Evolutionary conservation across 2,329 filamentous ascomycete species (phyloP), one percentile per base, ranked within the genome.

Genomic region (Colletotrichum orchidophilum): DNA sequence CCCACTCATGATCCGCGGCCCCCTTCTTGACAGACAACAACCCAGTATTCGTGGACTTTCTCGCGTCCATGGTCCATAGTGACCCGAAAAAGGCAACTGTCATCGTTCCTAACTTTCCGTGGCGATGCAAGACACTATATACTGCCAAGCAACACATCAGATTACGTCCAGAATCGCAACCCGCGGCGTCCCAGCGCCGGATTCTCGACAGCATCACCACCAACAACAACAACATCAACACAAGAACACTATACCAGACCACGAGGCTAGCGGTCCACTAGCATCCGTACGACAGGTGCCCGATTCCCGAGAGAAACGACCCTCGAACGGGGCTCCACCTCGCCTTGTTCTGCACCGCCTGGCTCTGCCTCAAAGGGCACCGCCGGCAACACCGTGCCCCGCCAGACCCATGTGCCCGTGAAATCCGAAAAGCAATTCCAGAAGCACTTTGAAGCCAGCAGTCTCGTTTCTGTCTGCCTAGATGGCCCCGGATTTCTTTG

Each of bases 371-470:
- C 39, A 66, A 62, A 55, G 52, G 31, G 63, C 9, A 8, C 31
- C 39, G 18, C 39, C 57, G 63, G 57, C 68, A 29, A 57, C 63
- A 55, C 63, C 57, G 68, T 60, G 61, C 24, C 63, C 50, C 55
- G 57, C 33, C 35, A 42, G 29, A 58, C n/a, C 29, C 63, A n/a
- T 24, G 29, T 31, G 57, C 39, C 57, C 35, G 29, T 52, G 57
- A 35, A 50, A 70, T 70, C 58, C 68, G 63, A 70, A 12, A 26
- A 46, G 24, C 24, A 29, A 18, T 55, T 39, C 54, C 57, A 66
- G 49, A 62, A 60, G 42, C 53, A 50, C 18, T 59, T 52, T 29
- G 46, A 11, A 42, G 42, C 29, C 63, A 11, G 46, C 63, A 50
- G 31, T 21, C 33, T 53, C 55, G 18, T 33, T 60, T 31, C 39